Base-by-base conservation (phyloP, 805 yeast species). In the Hanseniaspora vineae region DNA sequence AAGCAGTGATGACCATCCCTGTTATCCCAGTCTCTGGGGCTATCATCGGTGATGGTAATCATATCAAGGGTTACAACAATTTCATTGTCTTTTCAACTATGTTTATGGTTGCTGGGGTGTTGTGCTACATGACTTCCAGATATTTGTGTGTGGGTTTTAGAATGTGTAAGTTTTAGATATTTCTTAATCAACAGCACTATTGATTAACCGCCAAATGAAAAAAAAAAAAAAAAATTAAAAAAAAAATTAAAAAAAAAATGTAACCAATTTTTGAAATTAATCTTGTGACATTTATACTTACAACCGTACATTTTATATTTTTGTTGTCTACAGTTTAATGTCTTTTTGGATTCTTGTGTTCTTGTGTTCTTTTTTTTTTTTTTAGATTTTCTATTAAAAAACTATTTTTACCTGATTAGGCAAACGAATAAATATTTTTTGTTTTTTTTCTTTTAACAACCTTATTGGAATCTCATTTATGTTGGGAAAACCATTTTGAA, bases 21-120 rank as follows among this genome's bases (percentile, higher is more conserved):
- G 62, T 69, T 13, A 64, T 73, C 20, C 77, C 78, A 2, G 57
- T 70, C 9, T 70, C 73, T 0, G 70, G 76, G 37, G 67, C 67
- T 2, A 61, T 72, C 39, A 66, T 72, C 44, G 69, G 63, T 33
- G 47, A 52, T n/a, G 54, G 62, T 76, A 45, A 75, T 78, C 2
- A 64, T 73, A 19, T 62, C 23, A 35, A 49, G 5, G 58, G 67
- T 23, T 77, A 70, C 55, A 60, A 68, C 47, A 65, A 67, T 43
- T 72, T 73, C 52, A 66, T 75, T 39, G 52, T 71, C 2, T 77
- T 65, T 52, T 67, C 68, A 32, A 72, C 76, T 2, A 60, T 60
- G 8, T 51, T 74, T 35, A 65, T 71, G 52, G 52, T 60, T 2
- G 65, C 60, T 0, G 71, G 76, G 6, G 60, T 66, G 1, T 31